phyloP scores from a whole-genome alignment of 805 yeast species.

The Wickerhamomyces bovis region DNA sequence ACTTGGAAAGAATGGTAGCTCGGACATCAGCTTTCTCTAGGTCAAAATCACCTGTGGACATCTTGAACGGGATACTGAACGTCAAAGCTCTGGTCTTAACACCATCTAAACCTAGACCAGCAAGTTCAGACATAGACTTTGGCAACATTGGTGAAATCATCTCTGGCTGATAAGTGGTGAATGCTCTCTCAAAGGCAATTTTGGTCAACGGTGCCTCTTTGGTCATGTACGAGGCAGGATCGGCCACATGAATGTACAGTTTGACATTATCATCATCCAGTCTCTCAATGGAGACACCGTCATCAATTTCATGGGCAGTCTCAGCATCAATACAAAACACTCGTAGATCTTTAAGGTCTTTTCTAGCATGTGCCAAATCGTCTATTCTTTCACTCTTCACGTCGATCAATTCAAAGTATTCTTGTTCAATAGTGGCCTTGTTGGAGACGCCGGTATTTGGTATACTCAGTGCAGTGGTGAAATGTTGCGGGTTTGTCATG shows the following conservation, averaged over 20 bases:
- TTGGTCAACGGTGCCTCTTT: slow-evolving; percentile 32
- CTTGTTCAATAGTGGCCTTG: slow-evolving; percentile 38
- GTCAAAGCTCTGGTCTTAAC: slow-evolving; percentile 42
- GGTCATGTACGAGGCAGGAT: slow-evolving; percentile 66
- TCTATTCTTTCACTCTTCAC: slow-evolving; percentile 6
- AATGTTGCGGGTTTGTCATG: slow-evolving; percentile 42
- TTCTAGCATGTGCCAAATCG: slow-evolving; percentile 26
- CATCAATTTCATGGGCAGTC: slow-evolving; percentile 87
- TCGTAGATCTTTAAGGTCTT: slow-evolving; percentile 38
- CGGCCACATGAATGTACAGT: slow-evolving; percentile 75
- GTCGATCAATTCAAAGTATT: slow-evolving; percentile 32
- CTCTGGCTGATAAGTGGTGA: slow-evolving; percentile 72
- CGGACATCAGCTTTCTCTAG: slow-evolving; percentile 27
- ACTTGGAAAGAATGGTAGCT: slow-evolving; percentile 38
- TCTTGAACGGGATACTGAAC: slow-evolving; percentile 31
- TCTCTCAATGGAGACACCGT: slow-evolving; percentile 66
- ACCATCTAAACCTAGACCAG: slow-evolving; percentile 45
- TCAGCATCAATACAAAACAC: slow-evolving; percentile 82
- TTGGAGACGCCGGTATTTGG: slow-evolving; percentile 39
- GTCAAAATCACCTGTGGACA: slow-evolving; percentile 16
- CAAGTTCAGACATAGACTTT: slow-evolving; percentile 37
- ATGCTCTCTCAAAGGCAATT: slow-evolving; percentile 54
- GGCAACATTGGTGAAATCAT: slow-evolving; percentile 69
- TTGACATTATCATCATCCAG: slow-evolving; percentile 28
- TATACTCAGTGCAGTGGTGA: slow-evolving; percentile 40